Evolutionary conservation across 306 rosid genomes (phyloP).

Genomic region (Quercus cerris): DNA sequence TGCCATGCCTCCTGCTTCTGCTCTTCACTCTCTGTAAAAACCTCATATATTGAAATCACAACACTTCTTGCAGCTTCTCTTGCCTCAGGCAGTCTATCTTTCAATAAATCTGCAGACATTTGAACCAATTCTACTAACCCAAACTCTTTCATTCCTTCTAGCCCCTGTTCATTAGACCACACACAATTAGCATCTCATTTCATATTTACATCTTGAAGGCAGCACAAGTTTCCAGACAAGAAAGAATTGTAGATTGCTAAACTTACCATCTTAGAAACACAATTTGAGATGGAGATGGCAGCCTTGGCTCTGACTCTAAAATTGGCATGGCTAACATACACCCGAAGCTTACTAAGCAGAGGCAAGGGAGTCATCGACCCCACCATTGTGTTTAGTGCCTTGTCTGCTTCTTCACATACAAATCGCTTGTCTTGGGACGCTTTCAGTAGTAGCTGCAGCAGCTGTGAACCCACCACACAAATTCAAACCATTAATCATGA

Average conservation of each 20-base stretch:
- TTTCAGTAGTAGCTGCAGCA: constrained; percentile 72
- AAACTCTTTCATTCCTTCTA: constrained; percentile 66
- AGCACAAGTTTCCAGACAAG: background rate
- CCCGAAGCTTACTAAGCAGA: constrained; percentile 53
- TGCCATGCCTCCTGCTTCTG: constrained; percentile 76
- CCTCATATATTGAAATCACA: constrained; percentile 48
- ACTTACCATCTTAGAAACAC: constrained; percentile 80
- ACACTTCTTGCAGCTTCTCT: constrained; percentile 87
- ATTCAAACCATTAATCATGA: constrained; percentile 4
- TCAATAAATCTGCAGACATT: constrained; percentile 70
- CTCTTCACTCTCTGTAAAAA: constrained; percentile 49
- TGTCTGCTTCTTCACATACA: constrained; percentile 94
- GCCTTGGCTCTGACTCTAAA: constrained; percentile 86
- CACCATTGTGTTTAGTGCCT: constrained; percentile 62
- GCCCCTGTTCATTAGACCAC: constrained; percentile 39
- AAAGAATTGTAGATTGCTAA: background rate
- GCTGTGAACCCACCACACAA: constrained; percentile 41
- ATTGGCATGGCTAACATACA: constrained; percentile 61
- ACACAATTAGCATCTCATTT: background rate
- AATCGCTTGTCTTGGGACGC: constrained; percentile 88
- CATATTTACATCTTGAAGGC: background rate
- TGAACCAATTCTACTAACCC: constrained; percentile 60
- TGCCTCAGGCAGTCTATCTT: constrained; percentile 89
- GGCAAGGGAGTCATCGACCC: constrained; percentile 67
- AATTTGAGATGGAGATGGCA: constrained; percentile 58